Base-by-base conservation (phyloP, 2,329 filamentous ascomycete species). In the Ceratocystis albifundus region DNA sequence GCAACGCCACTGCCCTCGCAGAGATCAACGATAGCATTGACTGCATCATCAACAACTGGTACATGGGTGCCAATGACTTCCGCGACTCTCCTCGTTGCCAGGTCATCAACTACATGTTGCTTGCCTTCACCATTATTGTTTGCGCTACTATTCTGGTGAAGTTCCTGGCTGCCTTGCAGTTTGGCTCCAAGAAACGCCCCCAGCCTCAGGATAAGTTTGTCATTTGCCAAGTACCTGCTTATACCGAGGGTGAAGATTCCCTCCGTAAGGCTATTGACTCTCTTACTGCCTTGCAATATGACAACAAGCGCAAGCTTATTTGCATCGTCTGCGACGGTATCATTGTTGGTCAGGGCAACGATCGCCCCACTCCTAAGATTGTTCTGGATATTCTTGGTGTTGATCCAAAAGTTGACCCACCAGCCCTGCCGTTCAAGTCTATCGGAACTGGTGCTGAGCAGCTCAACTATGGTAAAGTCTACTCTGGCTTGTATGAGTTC, bases 381-480 rank as follows among this genome's bases (percentile, higher is more conserved):
- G 91, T 99, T 28, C 82, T 99, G 30, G 94, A 99, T 73, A 96
- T 99, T 72, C 86, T 99, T 12, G 94, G 94, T 44, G 94, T 99
- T 66, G 93, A 97, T 72, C 93, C 93, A 59, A 97, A 96, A 78
- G 87, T 96, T 68, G 94, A 99, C 72, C 94, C 94, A 69, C 92
- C 92, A 25, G 91, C 94, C 0, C 80, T 99, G 41, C 89, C 92
- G 0, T 97, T 97, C 84, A 93, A 92, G 77, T 95, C 91, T 3
- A 86, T 99, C 67, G 94, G 94, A 64, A 81, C 86, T 62, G 90
- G 92, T 71, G 91, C 85, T 72, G 89, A 96, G 69, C 93, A 97
- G 75, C 86, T 97, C 70, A 99, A 99, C 77, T 97, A 96, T 73
- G 94, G 92, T 73, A 99, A 99, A 74, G 92, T 99, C 17, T 99